Percentiles rank a stretch among this genome's conserved stretches.
These are phyloP conservation scores for Caryopteris hybrid DNA, from an alignment of 305 asterid species.

Conservation along the genomic window DNA sequence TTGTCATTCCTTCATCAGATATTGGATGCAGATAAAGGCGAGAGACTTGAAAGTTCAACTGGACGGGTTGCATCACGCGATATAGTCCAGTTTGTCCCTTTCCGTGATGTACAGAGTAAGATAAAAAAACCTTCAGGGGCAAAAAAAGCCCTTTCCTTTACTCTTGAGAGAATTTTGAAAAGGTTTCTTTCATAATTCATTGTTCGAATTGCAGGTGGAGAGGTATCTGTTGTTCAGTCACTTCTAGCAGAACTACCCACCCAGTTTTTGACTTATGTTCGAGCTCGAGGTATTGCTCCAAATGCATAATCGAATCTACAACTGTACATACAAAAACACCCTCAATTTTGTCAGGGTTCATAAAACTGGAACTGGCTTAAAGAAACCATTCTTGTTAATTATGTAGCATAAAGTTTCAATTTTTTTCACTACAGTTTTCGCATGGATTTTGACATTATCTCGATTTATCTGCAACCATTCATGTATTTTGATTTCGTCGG, in stretches of 20 bases:
- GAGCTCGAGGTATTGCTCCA: slow-evolving; percentile 69
- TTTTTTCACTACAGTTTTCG: neutral
- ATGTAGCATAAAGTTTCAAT: slow-evolving; percentile 11
- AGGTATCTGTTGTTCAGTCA: slow-evolving; percentile 67
- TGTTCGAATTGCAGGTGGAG: slow-evolving; percentile 62
- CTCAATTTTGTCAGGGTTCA: slow-evolving; percentile 23
- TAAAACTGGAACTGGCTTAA: slow-evolving; percentile 16
- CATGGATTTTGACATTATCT: neutral
- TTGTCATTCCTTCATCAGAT: slow-evolving; percentile 39
- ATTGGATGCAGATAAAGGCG: slow-evolving; percentile 93
- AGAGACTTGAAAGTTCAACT: slow-evolving; percentile 75
- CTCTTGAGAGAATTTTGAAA: neutral
- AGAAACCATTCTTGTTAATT: slow-evolving; percentile 25
- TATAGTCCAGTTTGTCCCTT: slow-evolving; percentile 94
- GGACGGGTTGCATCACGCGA: slow-evolving; percentile 96
- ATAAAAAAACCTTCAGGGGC: neutral
- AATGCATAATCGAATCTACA: slow-evolving; percentile 27
- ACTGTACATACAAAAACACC: slow-evolving; percentile 47
- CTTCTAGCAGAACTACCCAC: slow-evolving; percentile 90
- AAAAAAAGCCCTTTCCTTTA: neutral
- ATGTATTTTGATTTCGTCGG: neutral
- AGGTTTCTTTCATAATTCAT: neutral
- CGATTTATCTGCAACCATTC: neutral
- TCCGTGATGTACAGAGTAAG: slow-evolving; percentile 87
- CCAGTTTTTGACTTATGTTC: slow-evolving; percentile 75